These are phyloP conservation scores for Botrytis aclada DNA, from an alignment of 2,329 filamentous ascomycete genomes.

Conservation along the genomic window DNA sequence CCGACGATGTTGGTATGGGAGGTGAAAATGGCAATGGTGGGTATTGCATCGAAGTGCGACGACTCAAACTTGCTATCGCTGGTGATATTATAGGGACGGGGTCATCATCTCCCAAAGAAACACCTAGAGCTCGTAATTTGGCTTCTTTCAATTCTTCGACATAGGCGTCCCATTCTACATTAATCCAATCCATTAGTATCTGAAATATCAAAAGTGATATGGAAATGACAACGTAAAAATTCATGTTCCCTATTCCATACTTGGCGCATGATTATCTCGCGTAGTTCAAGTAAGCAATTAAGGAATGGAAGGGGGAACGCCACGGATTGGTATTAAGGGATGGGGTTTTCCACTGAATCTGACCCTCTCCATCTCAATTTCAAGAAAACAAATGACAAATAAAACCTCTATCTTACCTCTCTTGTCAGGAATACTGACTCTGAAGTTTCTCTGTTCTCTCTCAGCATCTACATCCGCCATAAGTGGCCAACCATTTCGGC, in stretches of 20 bases:
- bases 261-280: not conserved
- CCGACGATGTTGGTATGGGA: slow-evolving; percentile 75
- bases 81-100: slow-evolving; percentile 63
- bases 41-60: slow-evolving; percentile 71
- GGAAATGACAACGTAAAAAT: not conserved
- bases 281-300: slow-evolving; percentile 8
- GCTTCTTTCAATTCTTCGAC: slow-evolving; percentile 82
- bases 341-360: not conserved
- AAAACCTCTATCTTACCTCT: slow-evolving; percentile 30
- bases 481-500: slow-evolving; percentile 65
- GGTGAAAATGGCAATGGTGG: slow-evolving; percentile 79
- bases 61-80: slow-evolving; percentile 54
- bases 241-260: not conserved
- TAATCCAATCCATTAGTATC: slow-evolving; percentile 21
- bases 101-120: slow-evolving; percentile 75
- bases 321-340: not conserved
- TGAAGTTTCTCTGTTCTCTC: slow-evolving; percentile 50
- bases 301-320: slow-evolving; percentile 5
- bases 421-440: slow-evolving; percentile 61
- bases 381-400: not conserved
- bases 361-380: not conserved
- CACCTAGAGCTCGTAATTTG: slow-evolving; percentile 87
- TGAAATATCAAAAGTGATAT: not conserved
- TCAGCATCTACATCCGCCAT: slow-evolving; percentile 57
- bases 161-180: slow-evolving; percentile 67